Percentiles rank a stretch among this genome's conserved stretches.
Conservation (phyloP, 305 asterid genomes). For the Rubia peregrina region DNA sequence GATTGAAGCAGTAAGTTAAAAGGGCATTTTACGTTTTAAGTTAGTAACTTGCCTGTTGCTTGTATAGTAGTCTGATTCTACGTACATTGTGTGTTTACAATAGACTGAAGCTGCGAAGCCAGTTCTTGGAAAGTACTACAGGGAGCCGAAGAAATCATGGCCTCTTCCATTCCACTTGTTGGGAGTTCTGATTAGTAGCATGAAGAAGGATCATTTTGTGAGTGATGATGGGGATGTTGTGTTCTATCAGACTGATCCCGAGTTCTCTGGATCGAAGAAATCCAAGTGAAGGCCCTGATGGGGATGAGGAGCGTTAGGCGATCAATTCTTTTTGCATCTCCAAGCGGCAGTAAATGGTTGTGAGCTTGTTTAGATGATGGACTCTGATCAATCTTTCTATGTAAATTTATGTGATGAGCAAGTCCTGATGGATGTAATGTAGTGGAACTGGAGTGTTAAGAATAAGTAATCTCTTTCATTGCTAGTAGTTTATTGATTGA, state of each 20-base stretch:
- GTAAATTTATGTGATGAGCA: neutral
- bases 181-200: slow-evolving; percentile 49
- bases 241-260: slow-evolving; percentile 58
- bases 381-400: neutral
- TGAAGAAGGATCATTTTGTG: slow-evolving; percentile 65
- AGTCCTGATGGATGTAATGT: slow-evolving; percentile 8
- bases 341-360: neutral
- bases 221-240: slow-evolving; percentile 70
- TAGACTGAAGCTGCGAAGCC: slow-evolving; percentile 79
- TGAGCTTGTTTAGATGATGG: slow-evolving; percentile 10
- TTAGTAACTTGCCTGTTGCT: neutral
- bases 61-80: neutral
- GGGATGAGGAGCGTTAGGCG: neutral
- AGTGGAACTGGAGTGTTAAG: neutral
- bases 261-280: slow-evolving; percentile 21
- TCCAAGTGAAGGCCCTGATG: slow-evolving; percentile 11
- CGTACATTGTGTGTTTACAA: slow-evolving; percentile 10
- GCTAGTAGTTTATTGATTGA: neutral
- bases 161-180: slow-evolving; percentile 63
- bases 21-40: neutral
- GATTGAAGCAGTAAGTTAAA: slow-evolving; percentile 71
- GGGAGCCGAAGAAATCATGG: slow-evolving; percentile 69
- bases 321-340: slow-evolving; percentile 14
- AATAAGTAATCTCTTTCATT: neutral
- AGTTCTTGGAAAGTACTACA: slow-evolving; percentile 68